Base-by-base conservation (phyloP, 2,329 filamentous ascomycete genomes). In the Colletotrichum tropicicola region DNA sequence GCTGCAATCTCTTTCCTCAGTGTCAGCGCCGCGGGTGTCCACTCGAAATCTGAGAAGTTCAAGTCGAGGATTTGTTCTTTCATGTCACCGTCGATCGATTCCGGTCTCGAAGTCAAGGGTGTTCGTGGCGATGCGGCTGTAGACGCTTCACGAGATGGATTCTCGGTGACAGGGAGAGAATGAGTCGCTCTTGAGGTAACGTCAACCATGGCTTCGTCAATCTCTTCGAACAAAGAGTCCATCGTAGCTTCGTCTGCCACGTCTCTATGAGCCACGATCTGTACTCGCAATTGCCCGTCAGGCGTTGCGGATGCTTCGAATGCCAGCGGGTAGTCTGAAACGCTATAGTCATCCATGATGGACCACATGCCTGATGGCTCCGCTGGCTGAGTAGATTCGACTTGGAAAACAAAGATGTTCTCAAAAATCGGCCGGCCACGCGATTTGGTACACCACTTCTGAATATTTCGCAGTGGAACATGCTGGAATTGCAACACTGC, bases 391-490 rank as follows among this genome's bases (percentile, higher is more conserved):
- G 57, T 15, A 4, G 74, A 67, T n/a, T 71, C 72, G 35, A 85
- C 82, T 71, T 97, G 92, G 73, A 95, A 97, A 0, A 93, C 91
- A 69, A 98, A 97, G 1, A 98, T 80, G 0, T 85, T 90, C 64
- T 97, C 91, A 72, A 98, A 97, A 3, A 95, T 77, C 0, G 86
- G 82, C 43, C 86, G 79, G 4, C 84, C 84, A 5, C 81, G 80
- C 0, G 58, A 65, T 27, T 54, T 64, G 1, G 52, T n/a, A 68
- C 88, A 89, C 90, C 92, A 97, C 74, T 93, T 97, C 71, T 92
- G 89, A 32, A 98, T 90, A 47, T 92, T 87, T 21, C 93, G 87
- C 9, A 98, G 81, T 0, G 94, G 85, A 0, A 92, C 92, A 70
- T 95, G 91, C 67, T 97, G 93, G 69, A 91, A 95, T 0, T 89